Evolutionary conservation across 108 stramenopile species (phyloP), one percentile per base, ranked within the genome.

Genomic region (Pelagomonas calceolata): DNA sequence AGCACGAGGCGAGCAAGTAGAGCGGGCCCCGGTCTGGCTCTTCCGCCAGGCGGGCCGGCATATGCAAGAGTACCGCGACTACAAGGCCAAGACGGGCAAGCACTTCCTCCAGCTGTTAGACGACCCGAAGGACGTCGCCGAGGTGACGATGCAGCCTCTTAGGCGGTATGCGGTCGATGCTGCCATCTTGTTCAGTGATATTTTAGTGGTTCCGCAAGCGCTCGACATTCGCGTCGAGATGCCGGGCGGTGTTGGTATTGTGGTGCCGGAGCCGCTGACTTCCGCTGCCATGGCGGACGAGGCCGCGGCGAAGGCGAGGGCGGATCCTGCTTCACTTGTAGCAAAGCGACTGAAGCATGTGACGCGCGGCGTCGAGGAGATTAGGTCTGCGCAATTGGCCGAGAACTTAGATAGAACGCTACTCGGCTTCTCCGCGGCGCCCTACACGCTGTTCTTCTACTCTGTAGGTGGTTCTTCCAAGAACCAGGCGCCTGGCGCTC

Each of bases 1-100:
- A 1, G 51, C 51, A 17, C 3, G 14, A 26, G 51, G 51, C 51
- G 51, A 60, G 51, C 3, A 4, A 1, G 51, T 76, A 29, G 79
- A 81, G 65, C 39, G 66, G 9, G 73, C 80, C n/a, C 95, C 95
- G 26, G 79, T 92, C 32, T 96, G 95, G 95, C 77, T 96, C 29
- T 96, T 96, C 73, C 91, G 95, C 63, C 95, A 96, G 77, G 94
- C 92, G 10, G 92, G 92, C 60, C 82, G 92, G n/a, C 95, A 96
- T 74, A 80, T 96, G 31, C 92, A 92, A 4, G 95, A 96, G 75
- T 96, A 96, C 74, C 79, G 75, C 26, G 82, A 75, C 4, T 94
- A 96, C 82, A 96, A 96, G 78, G 73, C 85, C 34, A 67, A 87
- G 64, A 84, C 79, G 32, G 91, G 90, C 64, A 80, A 89, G 64